phyloP scores from a whole-genome alignment of 108 stramenopile genomes.

The Asterionellopsis glacialis region DNA sequence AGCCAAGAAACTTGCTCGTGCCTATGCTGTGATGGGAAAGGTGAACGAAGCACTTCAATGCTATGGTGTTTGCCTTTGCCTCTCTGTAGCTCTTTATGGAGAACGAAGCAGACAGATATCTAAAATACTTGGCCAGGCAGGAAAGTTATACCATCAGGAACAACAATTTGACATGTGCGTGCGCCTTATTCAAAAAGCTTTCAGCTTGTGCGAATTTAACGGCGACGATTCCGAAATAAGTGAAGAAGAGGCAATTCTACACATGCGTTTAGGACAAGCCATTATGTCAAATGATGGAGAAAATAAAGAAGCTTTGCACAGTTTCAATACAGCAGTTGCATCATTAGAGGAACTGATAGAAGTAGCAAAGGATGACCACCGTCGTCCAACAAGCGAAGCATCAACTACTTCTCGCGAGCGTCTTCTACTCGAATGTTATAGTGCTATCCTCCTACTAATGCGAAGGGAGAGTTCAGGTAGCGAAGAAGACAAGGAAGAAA shows the following conservation, averaged over 20 bases:
- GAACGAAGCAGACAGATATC: constrained; percentile 35
- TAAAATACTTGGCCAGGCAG: constrained; percentile 24
- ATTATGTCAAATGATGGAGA: constrained; percentile 27
- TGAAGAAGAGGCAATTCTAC: constrained; percentile 30
- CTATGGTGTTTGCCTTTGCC: constrained; percentile 22
- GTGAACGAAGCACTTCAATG: constrained; percentile 26
- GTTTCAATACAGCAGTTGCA: constrained; percentile 31
- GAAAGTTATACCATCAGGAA: constrained; percentile 26
- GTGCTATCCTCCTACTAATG: constrained; percentile 30
- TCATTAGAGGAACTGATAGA: constrained; percentile 12
- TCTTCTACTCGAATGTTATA: constrained; percentile 27
- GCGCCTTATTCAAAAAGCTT: constrained; percentile 31
- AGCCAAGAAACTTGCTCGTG: neutral
- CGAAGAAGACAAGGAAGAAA: constrained; percentile 27
- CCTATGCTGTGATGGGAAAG: constrained; percentile 1
- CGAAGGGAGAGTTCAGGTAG: constrained; percentile 19
- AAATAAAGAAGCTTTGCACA: constrained; percentile 26
- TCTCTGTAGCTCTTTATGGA: constrained; percentile 27
- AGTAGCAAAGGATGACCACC: no score
- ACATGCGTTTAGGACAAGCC: constrained; percentile 28
- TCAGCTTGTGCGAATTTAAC: constrained; percentile 26
- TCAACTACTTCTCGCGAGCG: no score
- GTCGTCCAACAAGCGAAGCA: no score
- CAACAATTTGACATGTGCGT: constrained; percentile 21
- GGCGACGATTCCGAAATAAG: constrained; percentile 15